Evolutionary conservation across 1,284 basidiomycete genomes (phyloP).

Genomic region (Microbotryomycetes sp.): DNA sequence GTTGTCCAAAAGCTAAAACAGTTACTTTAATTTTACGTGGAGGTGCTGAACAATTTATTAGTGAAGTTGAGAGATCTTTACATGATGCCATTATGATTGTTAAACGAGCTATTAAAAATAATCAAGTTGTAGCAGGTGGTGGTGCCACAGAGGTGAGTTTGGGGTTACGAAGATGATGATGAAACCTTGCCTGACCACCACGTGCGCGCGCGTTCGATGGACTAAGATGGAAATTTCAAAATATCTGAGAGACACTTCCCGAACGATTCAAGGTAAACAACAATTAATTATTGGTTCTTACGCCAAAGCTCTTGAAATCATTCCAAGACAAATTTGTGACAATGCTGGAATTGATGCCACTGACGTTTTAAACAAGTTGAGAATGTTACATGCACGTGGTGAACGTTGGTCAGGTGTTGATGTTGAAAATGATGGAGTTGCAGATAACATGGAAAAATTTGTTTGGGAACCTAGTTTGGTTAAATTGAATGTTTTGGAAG

Average conservation of each 20-base stretch:
- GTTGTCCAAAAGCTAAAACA: constrained; percentile 88
- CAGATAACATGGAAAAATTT: constrained; percentile 90
- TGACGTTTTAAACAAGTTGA: constrained; percentile 92
- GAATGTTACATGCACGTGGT: constrained; percentile 90
- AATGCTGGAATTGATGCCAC: constrained; percentile 98
- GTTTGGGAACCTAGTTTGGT: constrained; percentile 98
- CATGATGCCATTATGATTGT: constrained; percentile 99
- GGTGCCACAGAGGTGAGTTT: constrained; percentile 81
- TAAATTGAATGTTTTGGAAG: constrained; percentile 90
- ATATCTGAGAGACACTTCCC: constrained; percentile 79
- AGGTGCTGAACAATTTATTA: constrained; percentile 98
- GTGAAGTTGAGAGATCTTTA: constrained; percentile 92
- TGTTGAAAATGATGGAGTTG: constrained; percentile 86
- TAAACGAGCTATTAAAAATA: constrained; percentile 91
- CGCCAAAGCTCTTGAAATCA: constrained; percentile 93
- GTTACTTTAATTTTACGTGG: constrained; percentile 94
- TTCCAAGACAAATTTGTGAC: constrained; percentile 96
- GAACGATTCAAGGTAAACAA: constrained; percentile 91
- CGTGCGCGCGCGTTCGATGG: too few relatives aligned
- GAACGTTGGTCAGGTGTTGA: constrained; percentile 88
- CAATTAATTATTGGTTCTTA: constrained; percentile 94
- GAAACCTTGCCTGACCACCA: too few relatives aligned
- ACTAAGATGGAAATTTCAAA: constrained; percentile 95
- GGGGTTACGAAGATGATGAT: too few relatives aligned
- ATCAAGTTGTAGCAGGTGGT: constrained; percentile 92